Base-by-base conservation (phyloP, 2,329 filamentous ascomycete species). In the Colletotrichum magnum region DNA sequence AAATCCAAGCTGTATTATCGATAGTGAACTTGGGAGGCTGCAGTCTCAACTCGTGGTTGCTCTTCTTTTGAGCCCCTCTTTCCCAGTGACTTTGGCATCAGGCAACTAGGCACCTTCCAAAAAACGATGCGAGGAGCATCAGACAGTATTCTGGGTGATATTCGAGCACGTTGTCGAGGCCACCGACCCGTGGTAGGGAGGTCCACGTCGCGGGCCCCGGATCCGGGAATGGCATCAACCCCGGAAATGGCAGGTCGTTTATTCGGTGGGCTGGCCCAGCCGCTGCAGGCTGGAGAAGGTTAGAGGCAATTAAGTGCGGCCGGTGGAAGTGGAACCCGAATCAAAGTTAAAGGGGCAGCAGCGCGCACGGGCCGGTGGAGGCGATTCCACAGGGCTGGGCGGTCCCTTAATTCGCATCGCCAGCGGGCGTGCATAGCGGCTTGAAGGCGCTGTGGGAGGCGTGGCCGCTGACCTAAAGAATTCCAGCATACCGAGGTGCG, bases 311-410 rank as follows among this genome's bases (percentile, higher is more conserved):
- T 26, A 26, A 60, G 47, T 39, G 32, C 45, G 32, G 57, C 21
- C n/a, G 48, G 26, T 21, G 39, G 58, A 36, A 50, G 62, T 45
- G 50, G 16, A 62, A 13, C 57, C 32, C 6, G 41, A 57, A 51
- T 53, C 53, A 51, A 57, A 69, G 66, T 66, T 69, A 66, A 36
- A 69, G 66, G 66, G 62, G 62, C 54, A 58, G 41, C 54, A 64
- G 39, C 26, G 39, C 32, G 66, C 61, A 68, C 61, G 66, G 53
- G 39, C 61, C 66, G 48, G 43, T 43, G 41, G 41, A 43, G 41
- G 41, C n/a, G 50, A 68, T 59, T n/a, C 54, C 67, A 39, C 62
- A 60, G 66, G 62, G 66, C 62, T 61, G 56, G 61, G 41, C 41
- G 16, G 41, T 43, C 41, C 41, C 41, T 43, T 15, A 43, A 28